Evolutionary conservation across 352 stramenopile genomes (phyloP), one percentile per base, ranked within the genome.

Genomic region (Phytophthora pini): DNA sequence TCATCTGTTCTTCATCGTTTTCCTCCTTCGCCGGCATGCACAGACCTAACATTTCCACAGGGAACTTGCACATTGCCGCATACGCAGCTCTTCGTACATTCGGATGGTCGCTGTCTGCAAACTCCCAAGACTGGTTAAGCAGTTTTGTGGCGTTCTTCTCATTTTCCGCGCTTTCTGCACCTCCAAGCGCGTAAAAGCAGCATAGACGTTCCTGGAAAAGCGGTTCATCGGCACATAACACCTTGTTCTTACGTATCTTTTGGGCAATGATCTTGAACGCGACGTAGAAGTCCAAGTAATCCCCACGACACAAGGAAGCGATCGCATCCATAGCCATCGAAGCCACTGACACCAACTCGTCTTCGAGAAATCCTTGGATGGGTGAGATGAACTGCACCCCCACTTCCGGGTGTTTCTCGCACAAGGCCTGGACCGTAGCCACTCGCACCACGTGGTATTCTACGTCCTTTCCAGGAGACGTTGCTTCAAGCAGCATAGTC

Each of bases 211-310:
- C 76, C 32, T 84, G 82, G 40, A 91, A 89, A 4, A 84, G 79
- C 5, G 74, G 40, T 8, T 80, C 51, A 4, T 82, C 66, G 5
- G 65, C 61, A 53, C 79, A 89, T 4, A 44, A 43, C 3, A 94
- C 68, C 49, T 83, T 89, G 27, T 82, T 81, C 59, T 93, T 92
- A 29, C 75, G 76, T 49, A 89, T 67, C 56, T 92, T 94, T 34
- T 78, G 63, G 3, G 78, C 38, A 27, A 94, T 77, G 32, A 89
- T 92, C 74, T 93, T 94, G 63, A 90, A 82, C 7, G 74, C 82
- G 0, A 86, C 80, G 51, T 87, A 88, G 46, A 90, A 90, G 64
- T 94, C 87, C 46, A 94, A 68, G 34, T 81, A 90, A 48, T 93
- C 84, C 9, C 59, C 76, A 15, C 58, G 48, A 60, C 84, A 92